phyloP scores from a whole-genome alignment of 2,329 filamentous ascomycete genomes.

The Scedosporium minutisporum region DNA sequence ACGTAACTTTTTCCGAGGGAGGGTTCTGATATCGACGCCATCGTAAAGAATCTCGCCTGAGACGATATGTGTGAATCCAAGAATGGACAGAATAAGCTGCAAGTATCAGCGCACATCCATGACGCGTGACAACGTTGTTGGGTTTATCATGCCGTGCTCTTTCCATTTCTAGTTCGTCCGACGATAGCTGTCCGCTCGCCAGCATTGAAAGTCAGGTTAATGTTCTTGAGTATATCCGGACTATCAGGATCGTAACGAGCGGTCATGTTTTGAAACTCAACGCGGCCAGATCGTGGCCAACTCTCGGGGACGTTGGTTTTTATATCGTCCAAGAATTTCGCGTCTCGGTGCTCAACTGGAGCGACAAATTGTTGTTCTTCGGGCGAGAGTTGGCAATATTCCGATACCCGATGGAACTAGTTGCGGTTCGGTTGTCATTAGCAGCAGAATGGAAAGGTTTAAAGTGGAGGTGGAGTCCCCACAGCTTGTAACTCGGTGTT shows the following conservation, averaged over 20 bases:
- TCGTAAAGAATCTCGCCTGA: conserved; percentile 35
- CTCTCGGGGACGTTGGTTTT: conserved; percentile 14
- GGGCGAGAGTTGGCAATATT: too few species aligned
- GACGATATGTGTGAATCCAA: conserved; percentile 32
- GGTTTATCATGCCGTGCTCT: conserved; percentile 48
- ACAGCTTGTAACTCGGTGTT: too few species aligned
- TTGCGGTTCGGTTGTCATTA: too few species aligned
- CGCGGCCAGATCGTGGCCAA: conserved; percentile 24
- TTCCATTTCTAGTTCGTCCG: conserved; percentile 65
- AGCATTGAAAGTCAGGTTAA: conserved; percentile 35
- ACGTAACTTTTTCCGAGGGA: conserved; percentile 32
- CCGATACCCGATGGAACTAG: too few species aligned
- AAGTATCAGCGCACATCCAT: too few species aligned
- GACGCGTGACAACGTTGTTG: neutral
- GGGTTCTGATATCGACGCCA: conserved; percentile 32
- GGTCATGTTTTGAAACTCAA: conserved; percentile 27
- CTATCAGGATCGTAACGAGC: conserved; percentile 26
- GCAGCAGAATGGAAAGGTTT: too few species aligned
- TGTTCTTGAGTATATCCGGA: conserved; percentile 29
- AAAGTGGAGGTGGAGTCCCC: too few species aligned
- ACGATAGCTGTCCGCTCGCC: conserved; percentile 65
- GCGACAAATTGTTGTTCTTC: too few species aligned
- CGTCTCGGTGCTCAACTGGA: too few species aligned
- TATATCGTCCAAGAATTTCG: too few species aligned
- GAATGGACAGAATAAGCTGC: conserved; percentile 32